Percentiles rank a stretch among this genome's conserved stretches.
Conservation (phyloP, 2,329 filamentous ascomycete species). For the Colletotrichum truncatum region DNA sequence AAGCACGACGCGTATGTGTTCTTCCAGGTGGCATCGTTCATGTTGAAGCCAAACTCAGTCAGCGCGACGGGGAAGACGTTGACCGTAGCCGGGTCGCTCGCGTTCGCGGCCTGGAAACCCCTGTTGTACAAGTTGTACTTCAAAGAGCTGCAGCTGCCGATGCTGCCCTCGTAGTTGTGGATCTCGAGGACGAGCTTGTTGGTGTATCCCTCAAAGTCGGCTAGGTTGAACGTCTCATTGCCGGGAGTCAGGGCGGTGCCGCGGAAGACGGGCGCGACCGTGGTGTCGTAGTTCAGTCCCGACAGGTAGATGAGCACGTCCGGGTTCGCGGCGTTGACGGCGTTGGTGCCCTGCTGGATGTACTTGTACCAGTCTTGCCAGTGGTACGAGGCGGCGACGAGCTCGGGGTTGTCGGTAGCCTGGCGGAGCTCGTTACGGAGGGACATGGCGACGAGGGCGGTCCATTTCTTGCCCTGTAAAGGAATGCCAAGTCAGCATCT, state of each 20-base stretch:
- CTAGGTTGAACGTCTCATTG: constrained; percentile 50
- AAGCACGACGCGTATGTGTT: constrained; percentile 63
- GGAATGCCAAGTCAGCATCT: constrained; percentile 10
- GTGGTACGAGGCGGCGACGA: constrained; percentile 54
- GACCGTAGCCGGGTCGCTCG: constrained; percentile 41
- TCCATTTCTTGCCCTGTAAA: constrained; percentile 55
- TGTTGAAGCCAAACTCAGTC: constrained; percentile 64
- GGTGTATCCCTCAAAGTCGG: constrained; percentile 57
- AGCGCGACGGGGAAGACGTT: constrained; percentile 53
- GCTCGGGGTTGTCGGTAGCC: constrained; percentile 45
- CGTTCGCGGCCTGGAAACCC: constrained; percentile 62
- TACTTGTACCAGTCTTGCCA: constrained; percentile 66
- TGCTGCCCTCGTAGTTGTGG: constrained; percentile 67
- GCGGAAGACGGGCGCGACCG: constrained; percentile 58
- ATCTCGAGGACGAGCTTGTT: constrained; percentile 68
- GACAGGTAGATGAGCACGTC: constrained; percentile 67
- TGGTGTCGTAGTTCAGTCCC: constrained; percentile 66
- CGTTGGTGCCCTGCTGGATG: constrained; percentile 55
- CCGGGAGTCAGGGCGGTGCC: constrained; percentile 58
- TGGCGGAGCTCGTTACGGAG: constrained; percentile 64
- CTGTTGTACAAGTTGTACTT: constrained; percentile 55
- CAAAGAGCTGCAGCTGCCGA: constrained; percentile 56
- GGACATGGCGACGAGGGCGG: constrained; percentile 56
- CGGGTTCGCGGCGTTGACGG: constrained; percentile 60
- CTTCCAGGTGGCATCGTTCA: constrained; percentile 55